Evolutionary conservation across 73 alveolate species (phyloP).

Genomic region (Symbiodinium pilosum): DNA sequence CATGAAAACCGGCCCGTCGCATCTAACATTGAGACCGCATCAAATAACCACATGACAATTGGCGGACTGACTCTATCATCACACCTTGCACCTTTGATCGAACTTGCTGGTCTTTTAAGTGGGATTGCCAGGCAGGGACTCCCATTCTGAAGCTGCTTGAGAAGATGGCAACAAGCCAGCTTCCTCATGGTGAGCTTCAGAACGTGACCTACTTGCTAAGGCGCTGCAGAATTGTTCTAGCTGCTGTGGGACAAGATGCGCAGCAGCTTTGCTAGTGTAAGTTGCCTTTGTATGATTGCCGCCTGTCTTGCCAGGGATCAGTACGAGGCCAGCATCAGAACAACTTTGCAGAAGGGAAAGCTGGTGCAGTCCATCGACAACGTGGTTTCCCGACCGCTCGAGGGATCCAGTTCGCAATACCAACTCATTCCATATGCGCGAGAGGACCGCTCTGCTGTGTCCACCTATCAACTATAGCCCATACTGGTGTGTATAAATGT

Average conservation of each 20-base stretch:
- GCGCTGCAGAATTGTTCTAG: not conserved
- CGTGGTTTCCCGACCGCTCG: not conserved
- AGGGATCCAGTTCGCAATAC: not conserved
- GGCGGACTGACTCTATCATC: too few species aligned
- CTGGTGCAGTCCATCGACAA: slow-evolving; percentile 7
- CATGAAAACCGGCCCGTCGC: too few species aligned
- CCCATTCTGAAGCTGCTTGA: slow-evolving; percentile 50
- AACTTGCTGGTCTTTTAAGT: too few species aligned
- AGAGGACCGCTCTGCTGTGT: too few species aligned
- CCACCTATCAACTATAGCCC: too few species aligned
- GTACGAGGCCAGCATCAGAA: slow-evolving; percentile 48
- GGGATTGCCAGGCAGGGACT: slow-evolving; percentile 38
- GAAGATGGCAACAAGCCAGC: slow-evolving; percentile 72
- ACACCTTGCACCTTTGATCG: too few species aligned
- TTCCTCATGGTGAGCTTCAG: slow-evolving; percentile 59
- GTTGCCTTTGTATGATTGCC: too few species aligned
- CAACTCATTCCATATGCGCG: not conserved
- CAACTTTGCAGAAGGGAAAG: slow-evolving; percentile 12
- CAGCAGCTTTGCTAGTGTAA: not conserved
- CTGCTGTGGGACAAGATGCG: not conserved
- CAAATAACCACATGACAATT: too few species aligned
- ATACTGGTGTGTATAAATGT: too few species aligned
- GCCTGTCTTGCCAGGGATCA: slow-evolving; percentile 38
- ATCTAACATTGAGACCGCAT: too few species aligned
- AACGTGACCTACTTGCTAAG: slow-evolving; percentile 51